Evolutionary conservation across 1,284 basidiomycete genomes (phyloP), one percentile per base, ranked within the genome.

Genomic region (Erythrobasidium hasegawianum): DNA sequence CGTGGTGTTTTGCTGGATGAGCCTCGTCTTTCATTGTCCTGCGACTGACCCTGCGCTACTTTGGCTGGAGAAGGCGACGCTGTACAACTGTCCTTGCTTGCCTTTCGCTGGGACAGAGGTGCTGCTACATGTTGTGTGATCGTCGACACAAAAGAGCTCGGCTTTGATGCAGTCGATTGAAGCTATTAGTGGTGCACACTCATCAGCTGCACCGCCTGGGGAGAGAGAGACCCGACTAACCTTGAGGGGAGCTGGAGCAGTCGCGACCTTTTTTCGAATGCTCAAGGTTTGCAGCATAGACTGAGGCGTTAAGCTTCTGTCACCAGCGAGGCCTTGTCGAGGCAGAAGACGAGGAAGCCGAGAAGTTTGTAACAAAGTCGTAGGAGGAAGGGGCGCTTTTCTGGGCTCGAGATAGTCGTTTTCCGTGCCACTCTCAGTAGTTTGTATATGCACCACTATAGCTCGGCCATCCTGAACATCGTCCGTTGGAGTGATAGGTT

Each of bases 231-330:
- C 13, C 5, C 13, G 24, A 16, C 62, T 11, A 41, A 65, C 62
- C 7, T 49, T 43, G 1, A 58, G 26, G 2, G 62, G 56, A 5
- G 62, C 20, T 2, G 62, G 62, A 14, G 38, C 29, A 29, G 13
- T 18, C 1, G 56, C 54, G 11, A 41, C 33, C 39, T 65, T 65
- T 20, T 58, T 65, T 10, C 62, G 54, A 3, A 39, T 33, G 26
- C 55, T 41, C 10, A 65, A 45, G 9, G 62, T 57, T 2, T 45
- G 55, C 29, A 65, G 18, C 62, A 65, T 65, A 9, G 62, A 65
- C 16, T 65, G 62, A 52, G 52, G 33, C 11, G 62, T 43, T 13
- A 55, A 20, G 24, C 47, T 8, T 22, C 27, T 22, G 27, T 33
- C 40, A 20, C 8, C 61, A 27, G 54, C 16, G 7, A 20, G 16